Percentiles rank a stretch among this genome's conserved stretches.
These are phyloP conservation scores for Fomitopsis pinicola DNA, from an alignment of 1,284 basidiomycete genomes.

Conservation along the genomic window DNA sequence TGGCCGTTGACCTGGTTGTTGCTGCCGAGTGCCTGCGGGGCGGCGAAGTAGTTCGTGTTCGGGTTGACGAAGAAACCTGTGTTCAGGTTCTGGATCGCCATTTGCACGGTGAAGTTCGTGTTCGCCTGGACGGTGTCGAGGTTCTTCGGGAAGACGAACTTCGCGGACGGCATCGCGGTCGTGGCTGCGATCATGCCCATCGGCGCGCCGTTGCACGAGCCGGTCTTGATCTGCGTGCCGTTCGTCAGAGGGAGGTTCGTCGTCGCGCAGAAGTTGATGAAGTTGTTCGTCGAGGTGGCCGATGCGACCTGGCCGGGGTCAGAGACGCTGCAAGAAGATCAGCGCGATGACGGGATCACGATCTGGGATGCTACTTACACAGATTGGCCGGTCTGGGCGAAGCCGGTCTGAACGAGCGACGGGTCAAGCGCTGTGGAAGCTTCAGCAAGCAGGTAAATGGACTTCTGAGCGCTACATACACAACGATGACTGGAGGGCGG, in stretches of 20 bases:
- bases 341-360: not conserved
- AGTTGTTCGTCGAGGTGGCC: slow-evolving; percentile 65
- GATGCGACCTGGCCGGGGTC: slow-evolving; percentile 52
- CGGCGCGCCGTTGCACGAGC: slow-evolving; percentile 59
- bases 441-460: slow-evolving; percentile 6
- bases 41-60: slow-evolving; percentile 42
- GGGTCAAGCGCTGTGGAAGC: slow-evolving; percentile 46
- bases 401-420: slow-evolving; percentile 44
- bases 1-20: slow-evolving; percentile 47
- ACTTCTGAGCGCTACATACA: slow-evolving; percentile 20
- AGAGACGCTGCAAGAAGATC: slow-evolving; percentile 24
- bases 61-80: slow-evolving; percentile 56
- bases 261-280: slow-evolving; percentile 65
- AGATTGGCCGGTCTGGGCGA: slow-evolving; percentile 45
- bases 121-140: slow-evolving; percentile 41
- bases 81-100: slow-evolving; percentile 40
- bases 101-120: slow-evolving; percentile 43
- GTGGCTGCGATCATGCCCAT: slow-evolving; percentile 49
- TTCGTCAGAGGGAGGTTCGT: slow-evolving; percentile 53
- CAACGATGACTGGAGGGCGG: slow-evolving; percentile 23
- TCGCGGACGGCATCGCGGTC: slow-evolving; percentile 47
- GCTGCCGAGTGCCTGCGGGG: slow-evolving; percentile 40
- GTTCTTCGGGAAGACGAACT: slow-evolving; percentile 50
- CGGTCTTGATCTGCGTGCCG: slow-evolving; percentile 50
- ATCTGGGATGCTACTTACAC: slow-evolving; percentile 27